A percentile compares a stretch with the other conserved stretches of the same genome.
Evolutionary conservation across 176 grass and related monocot genomes (phyloP).

Genomic region (Ensete glaucum): DNA sequence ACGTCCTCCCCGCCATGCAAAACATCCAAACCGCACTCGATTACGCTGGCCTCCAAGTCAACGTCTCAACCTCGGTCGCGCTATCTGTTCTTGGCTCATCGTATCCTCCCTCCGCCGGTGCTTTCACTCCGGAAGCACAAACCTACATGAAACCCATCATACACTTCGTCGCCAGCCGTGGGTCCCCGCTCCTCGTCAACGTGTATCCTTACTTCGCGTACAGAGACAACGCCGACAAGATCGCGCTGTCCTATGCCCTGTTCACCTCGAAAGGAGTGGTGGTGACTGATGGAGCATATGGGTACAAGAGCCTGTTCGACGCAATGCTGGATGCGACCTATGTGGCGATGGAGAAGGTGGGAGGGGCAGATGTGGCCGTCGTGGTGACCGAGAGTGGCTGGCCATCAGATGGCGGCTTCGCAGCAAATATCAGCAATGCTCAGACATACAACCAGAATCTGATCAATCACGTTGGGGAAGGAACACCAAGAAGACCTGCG

Average conservation of each 20-base stretch:
- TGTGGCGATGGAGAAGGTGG: slow-evolving; percentile 5
- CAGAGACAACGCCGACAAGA: not conserved
- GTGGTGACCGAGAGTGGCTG: slow-evolving; percentile 10
- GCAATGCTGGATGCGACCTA: not conserved
- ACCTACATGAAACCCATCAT: not conserved
- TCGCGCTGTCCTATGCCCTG: not conserved
- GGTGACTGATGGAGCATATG: not conserved
- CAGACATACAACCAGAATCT: not conserved
- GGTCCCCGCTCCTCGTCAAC: not conserved
- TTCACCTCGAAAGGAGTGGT: not conserved
- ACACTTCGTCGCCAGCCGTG: not conserved
- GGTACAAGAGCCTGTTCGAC: not conserved
- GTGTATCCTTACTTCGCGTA: slow-evolving; percentile 11
- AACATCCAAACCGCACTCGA: not conserved
- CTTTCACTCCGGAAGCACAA: not conserved
- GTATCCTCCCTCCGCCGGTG: not conserved
- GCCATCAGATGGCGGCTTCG: not conserved
- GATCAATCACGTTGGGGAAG: not conserved
- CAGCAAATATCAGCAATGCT: not conserved
- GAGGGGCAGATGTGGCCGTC: not conserved
- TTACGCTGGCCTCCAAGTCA: not conserved
- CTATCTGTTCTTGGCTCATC: not conserved
- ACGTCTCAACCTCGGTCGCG: not conserved
- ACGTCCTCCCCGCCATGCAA: slow-evolving; percentile 2
- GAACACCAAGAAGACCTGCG: not conserved